phyloP scores from a whole-genome alignment of 208 protist species.

The Endotrypanum monterogeii region DNA sequence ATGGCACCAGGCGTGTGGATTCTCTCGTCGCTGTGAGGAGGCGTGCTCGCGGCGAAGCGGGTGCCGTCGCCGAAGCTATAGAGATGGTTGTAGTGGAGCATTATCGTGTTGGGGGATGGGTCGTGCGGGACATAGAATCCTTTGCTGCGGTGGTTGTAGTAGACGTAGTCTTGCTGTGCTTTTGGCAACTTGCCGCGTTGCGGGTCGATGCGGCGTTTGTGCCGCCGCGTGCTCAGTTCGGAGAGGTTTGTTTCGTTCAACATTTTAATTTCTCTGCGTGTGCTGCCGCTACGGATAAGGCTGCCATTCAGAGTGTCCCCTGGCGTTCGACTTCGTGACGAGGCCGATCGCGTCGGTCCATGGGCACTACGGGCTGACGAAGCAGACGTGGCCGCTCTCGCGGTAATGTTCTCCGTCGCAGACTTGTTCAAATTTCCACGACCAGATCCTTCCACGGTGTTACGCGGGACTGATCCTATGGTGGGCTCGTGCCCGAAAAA shows the following conservation, averaged over 20 bases:
- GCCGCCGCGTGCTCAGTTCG: constrained; percentile 42
- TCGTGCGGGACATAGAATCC: constrained; percentile 81
- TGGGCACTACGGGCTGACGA: background rate
- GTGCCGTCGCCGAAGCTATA: constrained; percentile 84
- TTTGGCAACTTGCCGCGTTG: constrained; percentile 36
- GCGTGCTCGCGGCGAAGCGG: constrained; percentile 42
- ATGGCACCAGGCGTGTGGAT: background rate
- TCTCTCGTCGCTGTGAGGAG: background rate
- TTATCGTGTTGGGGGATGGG: constrained; percentile 38
- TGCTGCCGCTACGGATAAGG: constrained; percentile 24
- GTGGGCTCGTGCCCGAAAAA: constrained; percentile 47
- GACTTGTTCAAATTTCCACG: background rate
- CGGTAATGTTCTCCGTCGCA: background rate
- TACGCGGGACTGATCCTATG: constrained; percentile 42
- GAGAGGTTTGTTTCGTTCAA: constrained; percentile 49
- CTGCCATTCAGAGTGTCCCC: constrained; percentile 19
- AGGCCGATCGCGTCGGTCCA: background rate
- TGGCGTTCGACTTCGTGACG: background rate
- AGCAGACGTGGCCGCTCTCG: background rate
- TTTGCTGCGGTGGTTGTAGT: constrained; percentile 90
- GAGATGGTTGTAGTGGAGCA: constrained; percentile 86
- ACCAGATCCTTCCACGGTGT: constrained; percentile 15
- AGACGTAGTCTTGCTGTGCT: constrained; percentile 57
- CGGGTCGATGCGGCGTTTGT: constrained; percentile 50
- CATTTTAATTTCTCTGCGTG: constrained; percentile 66